A percentile compares a stretch with the other conserved stretches of the same genome.
Evolutionary conservation across 2,329 filamentous ascomycete species (phyloP).

Genomic region (Neonectria coccinea): DNA sequence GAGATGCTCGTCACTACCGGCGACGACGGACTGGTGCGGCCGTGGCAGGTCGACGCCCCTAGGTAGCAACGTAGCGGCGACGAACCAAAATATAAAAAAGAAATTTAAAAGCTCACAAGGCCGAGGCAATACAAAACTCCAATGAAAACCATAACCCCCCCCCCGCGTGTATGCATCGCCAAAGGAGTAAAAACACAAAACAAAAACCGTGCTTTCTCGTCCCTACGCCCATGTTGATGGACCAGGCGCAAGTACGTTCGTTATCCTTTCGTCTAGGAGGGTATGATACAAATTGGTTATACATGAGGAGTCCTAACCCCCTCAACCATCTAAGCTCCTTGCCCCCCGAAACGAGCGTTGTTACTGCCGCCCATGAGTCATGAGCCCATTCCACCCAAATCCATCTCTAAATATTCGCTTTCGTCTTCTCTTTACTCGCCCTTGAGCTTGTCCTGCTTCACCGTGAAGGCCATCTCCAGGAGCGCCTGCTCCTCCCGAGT

Average conservation of each 20-base stretch:
- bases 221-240: conserved; percentile 41
- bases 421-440: conserved; percentile 62
- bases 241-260: conserved; percentile 39
- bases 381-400: conserved; percentile 31
- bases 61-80: conserved; percentile 30
- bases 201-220: conserved; percentile 42
- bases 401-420: conserved; percentile 19
- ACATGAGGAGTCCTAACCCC: conserved; percentile 44
- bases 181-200: conserved; percentile 29
- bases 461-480: conserved; percentile 72
- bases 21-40: conserved; percentile 88
- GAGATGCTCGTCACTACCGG: conserved; percentile 93
- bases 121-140: conserved; percentile 2
- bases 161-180: conserved; percentile 17
- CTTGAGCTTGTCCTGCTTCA: conserved; percentile 77
- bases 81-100: conserved; percentile 20
- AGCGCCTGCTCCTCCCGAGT: conserved; percentile 93
- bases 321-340: conserved; percentile 39
- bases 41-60: conserved; percentile 73
- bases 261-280: conserved; percentile 46
- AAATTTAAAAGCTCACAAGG: background rate
- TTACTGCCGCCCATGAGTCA: conserved; percentile 29
- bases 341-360: conserved; percentile 38
- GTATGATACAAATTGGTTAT: conserved; percentile 51
- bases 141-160: background rate